Evolutionary conservation across 2,329 filamentous ascomycete species (phyloP).

Genomic region (Scedosporium aurantiacum): DNA sequence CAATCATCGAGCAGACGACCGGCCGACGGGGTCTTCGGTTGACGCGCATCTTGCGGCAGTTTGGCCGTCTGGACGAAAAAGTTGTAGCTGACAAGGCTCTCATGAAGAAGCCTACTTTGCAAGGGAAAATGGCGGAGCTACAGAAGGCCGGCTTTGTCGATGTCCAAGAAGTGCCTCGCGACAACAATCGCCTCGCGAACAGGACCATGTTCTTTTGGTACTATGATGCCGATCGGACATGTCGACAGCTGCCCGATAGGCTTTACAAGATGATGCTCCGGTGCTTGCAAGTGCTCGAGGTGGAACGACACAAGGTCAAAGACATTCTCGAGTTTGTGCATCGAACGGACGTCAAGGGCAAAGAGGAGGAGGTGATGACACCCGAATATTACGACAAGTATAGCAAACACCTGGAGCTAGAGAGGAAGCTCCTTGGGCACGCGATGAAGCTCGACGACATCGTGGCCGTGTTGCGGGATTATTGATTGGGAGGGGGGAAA

Average conservation of each 20-base stretch:
- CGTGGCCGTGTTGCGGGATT: constrained; percentile 74
- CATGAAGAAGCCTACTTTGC: constrained; percentile 75
- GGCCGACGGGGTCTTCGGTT: constrained; percentile 69
- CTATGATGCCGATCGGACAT: constrained; percentile 67
- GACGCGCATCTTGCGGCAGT: constrained; percentile 72
- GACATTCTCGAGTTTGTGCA: constrained; percentile 72
- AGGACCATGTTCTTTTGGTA: constrained; percentile 88
- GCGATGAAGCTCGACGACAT: constrained; percentile 74
- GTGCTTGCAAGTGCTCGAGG: constrained; percentile 66
- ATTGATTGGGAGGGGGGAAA: constrained; percentile 30
- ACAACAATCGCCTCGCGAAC: constrained; percentile 68
- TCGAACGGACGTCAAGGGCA: constrained; percentile 73
- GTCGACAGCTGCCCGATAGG: constrained; percentile 62
- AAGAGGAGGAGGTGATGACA: constrained; percentile 70
- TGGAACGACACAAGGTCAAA: constrained; percentile 61
- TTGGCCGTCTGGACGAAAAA: constrained; percentile 93
- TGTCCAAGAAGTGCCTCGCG: constrained; percentile 86
- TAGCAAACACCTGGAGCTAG: constrained; percentile 47
- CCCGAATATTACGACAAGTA: constrained; percentile 60
- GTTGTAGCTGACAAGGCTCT: constrained; percentile 69
- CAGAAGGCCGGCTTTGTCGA: constrained; percentile 80
- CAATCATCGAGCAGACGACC: constrained; percentile 66
- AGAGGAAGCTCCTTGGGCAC: constrained; percentile 67
- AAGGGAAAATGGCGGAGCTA: constrained; percentile 74
- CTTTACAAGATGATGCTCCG: constrained; percentile 85